phyloP scores from a whole-genome alignment of 371 early-diverging fungal species.

The Mucor velutinosus region DNA sequence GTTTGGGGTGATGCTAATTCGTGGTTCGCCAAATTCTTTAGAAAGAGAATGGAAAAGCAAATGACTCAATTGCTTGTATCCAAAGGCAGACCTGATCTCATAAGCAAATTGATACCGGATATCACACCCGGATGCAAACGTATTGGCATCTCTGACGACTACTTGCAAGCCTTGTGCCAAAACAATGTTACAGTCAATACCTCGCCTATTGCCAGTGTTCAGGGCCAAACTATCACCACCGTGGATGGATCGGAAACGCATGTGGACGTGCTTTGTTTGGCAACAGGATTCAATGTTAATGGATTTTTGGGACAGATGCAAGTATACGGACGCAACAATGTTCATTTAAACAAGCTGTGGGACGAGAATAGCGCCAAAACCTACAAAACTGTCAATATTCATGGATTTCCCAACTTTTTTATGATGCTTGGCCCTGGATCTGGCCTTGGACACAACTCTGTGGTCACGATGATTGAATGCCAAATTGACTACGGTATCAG shows the following conservation, averaged over 20 bases:
- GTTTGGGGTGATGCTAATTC: slow-evolving; percentile 4
- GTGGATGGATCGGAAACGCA: slow-evolving; percentile 41
- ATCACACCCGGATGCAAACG: slow-evolving; percentile 62
- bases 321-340: slow-evolving; percentile 23
- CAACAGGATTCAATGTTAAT: slow-evolving; percentile 65
- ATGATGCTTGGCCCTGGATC: slow-evolving; percentile 46
- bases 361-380: slow-evolving; percentile 19
- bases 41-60: slow-evolving; percentile 15
- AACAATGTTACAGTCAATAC: slow-evolving; percentile 49
- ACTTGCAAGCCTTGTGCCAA: slow-evolving; percentile 47
- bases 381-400: slow-evolving; percentile 30
- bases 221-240: slow-evolving; percentile 42
- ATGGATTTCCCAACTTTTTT: slow-evolving; percentile 47
- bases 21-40: not conserved
- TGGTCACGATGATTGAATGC: slow-evolving; percentile 36
- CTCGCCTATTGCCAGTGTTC: slow-evolving; percentile 40
- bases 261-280: slow-evolving; percentile 61
- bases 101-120: slow-evolving; percentile 46
- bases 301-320: slow-evolving; percentile 33
- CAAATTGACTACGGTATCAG: slow-evolving; percentile 21
- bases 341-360: slow-evolving; percentile 21
- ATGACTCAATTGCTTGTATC: slow-evolving; percentile 12
- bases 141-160: slow-evolving; percentile 50
- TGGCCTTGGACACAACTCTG: slow-evolving; percentile 39
- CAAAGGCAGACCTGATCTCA: slow-evolving; percentile 30